Evolutionary conservation across 805 yeast genomes (phyloP).

Genomic region (Hermanozyma aechmeae): DNA sequence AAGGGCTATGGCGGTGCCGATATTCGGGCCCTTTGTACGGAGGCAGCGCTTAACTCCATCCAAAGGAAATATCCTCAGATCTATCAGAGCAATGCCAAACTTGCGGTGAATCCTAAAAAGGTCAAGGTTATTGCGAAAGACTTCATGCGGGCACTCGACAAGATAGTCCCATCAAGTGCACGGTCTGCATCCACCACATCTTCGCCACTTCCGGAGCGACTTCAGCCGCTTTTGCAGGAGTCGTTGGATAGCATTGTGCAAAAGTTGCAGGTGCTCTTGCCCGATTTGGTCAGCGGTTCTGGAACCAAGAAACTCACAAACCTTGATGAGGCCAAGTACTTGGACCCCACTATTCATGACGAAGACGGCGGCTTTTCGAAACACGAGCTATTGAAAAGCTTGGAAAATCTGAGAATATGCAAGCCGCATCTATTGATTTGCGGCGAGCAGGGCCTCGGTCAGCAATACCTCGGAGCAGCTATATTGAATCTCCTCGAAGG

Average conservation of each 20-base stretch:
- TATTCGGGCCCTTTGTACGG: slow-evolving; percentile 87
- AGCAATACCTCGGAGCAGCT: slow-evolving; percentile 76
- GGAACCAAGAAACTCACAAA: slow-evolving; percentile 39
- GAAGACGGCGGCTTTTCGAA: slow-evolving; percentile 58
- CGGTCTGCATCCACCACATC: slow-evolving; percentile 69
- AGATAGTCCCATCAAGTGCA: slow-evolving; percentile 87
- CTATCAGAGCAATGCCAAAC: slow-evolving; percentile 64
- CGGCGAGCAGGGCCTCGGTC: slow-evolving; percentile 79
- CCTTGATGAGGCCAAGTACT: slow-evolving; percentile 61
- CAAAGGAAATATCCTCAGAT: slow-evolving; percentile 93
- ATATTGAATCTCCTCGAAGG: slow-evolving; percentile 79
- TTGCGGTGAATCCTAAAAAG: slow-evolving; percentile 59
- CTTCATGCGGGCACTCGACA: slow-evolving; percentile 76
- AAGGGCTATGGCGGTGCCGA: slow-evolving; percentile 99
- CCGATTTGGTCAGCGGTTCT: slow-evolving; percentile 32
- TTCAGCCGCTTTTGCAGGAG: slow-evolving; percentile 53
- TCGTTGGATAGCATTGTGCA: slow-evolving; percentile 38
- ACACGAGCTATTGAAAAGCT: slow-evolving; percentile 47
- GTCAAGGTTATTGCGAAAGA: slow-evolving; percentile 74
- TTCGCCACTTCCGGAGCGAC: slow-evolving; percentile 67
- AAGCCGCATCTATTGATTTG: slow-evolving; percentile 72
- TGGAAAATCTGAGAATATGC: slow-evolving; percentile 56
- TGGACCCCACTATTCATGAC: slow-evolving; percentile 47
- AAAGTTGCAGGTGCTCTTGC: slow-evolving; percentile 51
- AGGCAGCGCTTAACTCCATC: slow-evolving; percentile 86